Base-by-base conservation (phyloP, 2,329 filamentous ascomycete genomes). In the Alternaria brassicae region DNA sequence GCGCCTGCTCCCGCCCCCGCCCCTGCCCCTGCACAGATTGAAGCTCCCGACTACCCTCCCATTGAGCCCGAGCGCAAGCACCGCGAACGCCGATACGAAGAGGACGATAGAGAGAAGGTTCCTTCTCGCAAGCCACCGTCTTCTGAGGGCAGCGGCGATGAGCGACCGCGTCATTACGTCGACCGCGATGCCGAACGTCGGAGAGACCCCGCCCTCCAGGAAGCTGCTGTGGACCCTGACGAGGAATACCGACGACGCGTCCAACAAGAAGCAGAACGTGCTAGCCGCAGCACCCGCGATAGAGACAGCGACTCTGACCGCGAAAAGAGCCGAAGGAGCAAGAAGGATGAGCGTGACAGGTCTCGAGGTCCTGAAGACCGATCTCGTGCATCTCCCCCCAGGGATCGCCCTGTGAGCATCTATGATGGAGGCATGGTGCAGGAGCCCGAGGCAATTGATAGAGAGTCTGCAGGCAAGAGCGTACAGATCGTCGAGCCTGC, bases 401-500 rank as follows among this genome's bases (percentile, higher is more conserved):
- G 62, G 1, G 72, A 74, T 19, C 74, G 73, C 10, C 70, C 69
- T 9, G 62, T 63, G 7, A 72, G 62, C 36, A 56, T 74, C 3
- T 67, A 76, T 17, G 70, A 77, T 32, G 65, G 62, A n/a, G 62
- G 65, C 27, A 61, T 77, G 13, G 71, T 74, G 2, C 70, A 76
- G 41, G 76, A 79, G 52, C 77, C 75, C 4, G 76, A 74, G 19
- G 62, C 70, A 1, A 37, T 76, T 15, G 67, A 69, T 48, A 64
- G 64, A 44, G 65, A 68, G 19, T 60, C 69, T 19, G 15, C 61
- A 3, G 69, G 60, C 42, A 80, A 79, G 60, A 64, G 65, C 34
- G 81, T 84, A 5, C 79, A 80, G 37, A 84, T 95, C 4, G 90
- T 95, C 17, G 89, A 91, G 5, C 91, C 91, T 1, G 90, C 83